phyloP scores from a whole-genome alignment of 2,329 filamentous ascomycete species.

The Juglanconis sp. region DNA sequence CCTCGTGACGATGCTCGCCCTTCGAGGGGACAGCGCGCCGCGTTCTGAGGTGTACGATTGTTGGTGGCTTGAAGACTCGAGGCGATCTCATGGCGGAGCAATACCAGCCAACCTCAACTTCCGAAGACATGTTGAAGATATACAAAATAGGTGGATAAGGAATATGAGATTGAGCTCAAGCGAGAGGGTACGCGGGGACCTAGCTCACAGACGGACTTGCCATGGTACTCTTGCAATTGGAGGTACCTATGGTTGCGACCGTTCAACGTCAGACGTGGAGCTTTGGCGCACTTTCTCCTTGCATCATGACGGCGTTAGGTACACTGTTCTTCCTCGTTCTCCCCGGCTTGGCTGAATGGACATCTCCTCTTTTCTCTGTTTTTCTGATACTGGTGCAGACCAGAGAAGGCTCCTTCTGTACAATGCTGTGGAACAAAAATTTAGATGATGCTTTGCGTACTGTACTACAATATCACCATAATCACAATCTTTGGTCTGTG shows the following conservation, averaged over 20 bases:
- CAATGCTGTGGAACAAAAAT: background rate
- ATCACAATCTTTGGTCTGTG: background rate
- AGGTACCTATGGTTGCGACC: background rate
- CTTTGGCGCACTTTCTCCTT: background rate
- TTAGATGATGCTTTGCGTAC: background rate
- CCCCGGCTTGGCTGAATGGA: conserved; percentile 1
- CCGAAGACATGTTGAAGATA: background rate
- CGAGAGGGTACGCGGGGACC: background rate
- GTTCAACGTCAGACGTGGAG: background rate
- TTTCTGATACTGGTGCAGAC: background rate
- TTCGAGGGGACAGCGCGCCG: background rate
- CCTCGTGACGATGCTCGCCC: background rate
- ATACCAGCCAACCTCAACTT: background rate
- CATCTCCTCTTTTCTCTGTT: conserved; percentile 9
- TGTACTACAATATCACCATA: background rate
- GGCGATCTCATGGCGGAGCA: background rate
- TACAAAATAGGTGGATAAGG: background rate
- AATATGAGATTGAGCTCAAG: background rate
- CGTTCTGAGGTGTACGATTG: background rate
- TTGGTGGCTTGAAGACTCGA: background rate
- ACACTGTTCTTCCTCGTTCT: background rate
- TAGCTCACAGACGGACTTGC: background rate
- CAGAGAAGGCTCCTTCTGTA: background rate
- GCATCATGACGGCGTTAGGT: conserved; percentile 13
- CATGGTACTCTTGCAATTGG: background rate